A percentile compares a stretch with the other conserved stretches of the same genome.
These are phyloP conservation scores for Geotrichum fermentans DNA, from an alignment of 1,139 yeast species.

Conservation along the genomic window DNA sequence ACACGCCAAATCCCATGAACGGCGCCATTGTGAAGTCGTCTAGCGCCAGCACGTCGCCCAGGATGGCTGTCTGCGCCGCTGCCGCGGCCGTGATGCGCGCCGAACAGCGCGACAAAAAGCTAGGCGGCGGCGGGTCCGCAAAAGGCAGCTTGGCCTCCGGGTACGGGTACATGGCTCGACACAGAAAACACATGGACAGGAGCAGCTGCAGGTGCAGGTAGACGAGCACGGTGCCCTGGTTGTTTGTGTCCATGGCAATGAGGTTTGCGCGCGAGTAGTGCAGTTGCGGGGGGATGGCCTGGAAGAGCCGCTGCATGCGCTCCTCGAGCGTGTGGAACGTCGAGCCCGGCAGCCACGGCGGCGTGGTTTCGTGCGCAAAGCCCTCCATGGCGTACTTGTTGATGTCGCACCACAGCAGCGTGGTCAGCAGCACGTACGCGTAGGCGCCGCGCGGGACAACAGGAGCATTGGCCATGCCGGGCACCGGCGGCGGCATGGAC, in stretches of 20 bases:
- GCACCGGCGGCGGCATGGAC: conserved; percentile 12
- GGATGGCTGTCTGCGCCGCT: conserved; percentile 32
- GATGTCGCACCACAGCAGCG: conserved; percentile 36
- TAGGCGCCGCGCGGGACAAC: conserved; percentile 19
- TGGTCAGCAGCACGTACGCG: conserved; percentile 34
- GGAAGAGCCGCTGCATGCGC: conserved; percentile 19
- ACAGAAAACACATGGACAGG: conserved; percentile 28
- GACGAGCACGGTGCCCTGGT: conserved; percentile 29
- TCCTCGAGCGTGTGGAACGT: conserved; percentile 19
- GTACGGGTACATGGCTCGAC: conserved; percentile 28
- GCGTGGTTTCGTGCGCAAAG: conserved; percentile 21
- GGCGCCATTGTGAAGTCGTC: conserved; percentile 38
- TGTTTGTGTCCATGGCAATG: conserved; percentile 24
- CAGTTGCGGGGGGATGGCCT: conserved; percentile 26
- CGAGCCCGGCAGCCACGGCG: conserved; percentile 29
- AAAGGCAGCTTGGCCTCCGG: conserved; percentile 19
- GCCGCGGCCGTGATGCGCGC: conserved; percentile 35
- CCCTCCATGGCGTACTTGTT: conserved; percentile 30
- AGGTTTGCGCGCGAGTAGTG: conserved; percentile 27
- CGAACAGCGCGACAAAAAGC: conserved; percentile 32
- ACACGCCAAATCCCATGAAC: conserved; percentile 38
- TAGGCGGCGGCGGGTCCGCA: conserved; percentile 29
- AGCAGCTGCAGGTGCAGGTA: conserved; percentile 30
- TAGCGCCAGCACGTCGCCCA: conserved; percentile 32
- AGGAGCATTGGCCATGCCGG: conserved; percentile 12